Conservation (phyloP, 78 protist genomes). For the Dictyostelium citrinum region DNA sequence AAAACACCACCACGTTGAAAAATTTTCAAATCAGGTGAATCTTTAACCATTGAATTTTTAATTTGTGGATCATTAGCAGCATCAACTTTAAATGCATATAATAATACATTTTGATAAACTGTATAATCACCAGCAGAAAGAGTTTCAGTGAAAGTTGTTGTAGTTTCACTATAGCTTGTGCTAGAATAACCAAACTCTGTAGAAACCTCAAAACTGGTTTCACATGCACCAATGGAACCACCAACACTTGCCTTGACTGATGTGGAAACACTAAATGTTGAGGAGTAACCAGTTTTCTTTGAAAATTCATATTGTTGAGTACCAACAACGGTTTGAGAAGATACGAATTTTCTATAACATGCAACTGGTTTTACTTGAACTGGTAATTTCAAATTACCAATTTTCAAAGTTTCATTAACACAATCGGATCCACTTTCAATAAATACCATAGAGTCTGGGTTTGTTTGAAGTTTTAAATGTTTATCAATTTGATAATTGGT, state of each 20-base stretch:
- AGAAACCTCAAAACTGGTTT: background rate
- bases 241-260: background rate
- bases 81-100: constrained; percentile 17
- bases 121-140: background rate
- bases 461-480: background rate
- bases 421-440: background rate
- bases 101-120: background rate
- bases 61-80: background rate
- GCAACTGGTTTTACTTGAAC: constrained; percentile 20
- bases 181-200: background rate
- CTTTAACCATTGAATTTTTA: background rate
- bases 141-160: background rate
- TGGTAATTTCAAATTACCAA: constrained; percentile 15
- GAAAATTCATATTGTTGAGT: background rate
- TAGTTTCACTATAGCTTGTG: background rate
- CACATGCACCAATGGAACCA: constrained; percentile 6
- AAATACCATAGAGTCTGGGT: constrained; percentile 12
- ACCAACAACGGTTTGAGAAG: constrained; percentile 11
- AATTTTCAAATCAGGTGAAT: background rate
- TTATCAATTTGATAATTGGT: constrained; percentile 6
- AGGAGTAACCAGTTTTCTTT: background rate
- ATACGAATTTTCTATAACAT: background rate
- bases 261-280: background rate
- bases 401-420: background rate
- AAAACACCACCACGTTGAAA: background rate